Conservation (phyloP, 2,329 filamentous ascomycete species). For the Curvularia eragrostidis region DNA sequence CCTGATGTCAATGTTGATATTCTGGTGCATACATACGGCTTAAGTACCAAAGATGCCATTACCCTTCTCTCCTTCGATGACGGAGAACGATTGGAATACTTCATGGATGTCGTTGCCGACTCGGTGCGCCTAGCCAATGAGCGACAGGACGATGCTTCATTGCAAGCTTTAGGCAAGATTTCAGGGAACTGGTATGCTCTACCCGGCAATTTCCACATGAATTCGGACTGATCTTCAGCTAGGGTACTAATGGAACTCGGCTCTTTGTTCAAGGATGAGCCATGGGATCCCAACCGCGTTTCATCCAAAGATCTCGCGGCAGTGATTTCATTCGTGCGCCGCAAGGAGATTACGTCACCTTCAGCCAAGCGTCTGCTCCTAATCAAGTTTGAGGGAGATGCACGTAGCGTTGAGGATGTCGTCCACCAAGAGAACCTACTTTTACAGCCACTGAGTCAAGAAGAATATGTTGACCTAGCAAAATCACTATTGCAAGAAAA, state of each 20-base stretch:
- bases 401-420: constrained; percentile 58
- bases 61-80: constrained; percentile 79
- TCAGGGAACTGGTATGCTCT: constrained; percentile 63
- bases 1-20: constrained; percentile 74
- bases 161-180: constrained; percentile 51
- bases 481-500: constrained; percentile 61
- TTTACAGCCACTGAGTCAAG: constrained; percentile 61
- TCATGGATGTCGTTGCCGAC: constrained; percentile 66
- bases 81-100: constrained; percentile 82
- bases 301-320: constrained; percentile 51
- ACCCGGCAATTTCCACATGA: background rate
- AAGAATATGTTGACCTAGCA: constrained; percentile 64
- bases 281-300: constrained; percentile 54
- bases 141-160: constrained; percentile 34
- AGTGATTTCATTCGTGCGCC: constrained; percentile 52
- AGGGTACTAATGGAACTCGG: constrained; percentile 61
- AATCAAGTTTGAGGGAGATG: constrained; percentile 60
- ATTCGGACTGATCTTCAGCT: constrained; percentile 8
- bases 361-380: constrained; percentile 67
- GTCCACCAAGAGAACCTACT: constrained; percentile 64
- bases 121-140: constrained; percentile 19
- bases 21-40: constrained; percentile 67
- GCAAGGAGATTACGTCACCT: constrained; percentile 57
- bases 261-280: constrained; percentile 52
- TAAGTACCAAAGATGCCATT: constrained; percentile 82